A percentile compares a stretch with the other conserved stretches of the same genome.
Conservation (phyloP, 148 eudicot genomes). For the Camellia sinensis region DNA sequence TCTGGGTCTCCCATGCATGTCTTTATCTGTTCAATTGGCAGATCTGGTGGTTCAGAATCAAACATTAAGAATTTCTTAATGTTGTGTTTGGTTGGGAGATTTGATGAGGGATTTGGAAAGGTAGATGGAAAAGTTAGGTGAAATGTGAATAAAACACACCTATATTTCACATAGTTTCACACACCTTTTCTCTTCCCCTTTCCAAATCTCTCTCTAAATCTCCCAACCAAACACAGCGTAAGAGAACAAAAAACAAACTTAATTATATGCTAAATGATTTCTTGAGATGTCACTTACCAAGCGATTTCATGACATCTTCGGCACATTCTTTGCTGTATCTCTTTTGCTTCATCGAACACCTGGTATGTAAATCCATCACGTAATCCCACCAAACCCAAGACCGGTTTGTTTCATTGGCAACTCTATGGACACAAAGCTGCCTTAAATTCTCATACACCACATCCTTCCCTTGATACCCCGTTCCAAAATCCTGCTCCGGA, state of each 20-base stretch:
- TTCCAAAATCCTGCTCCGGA: constrained; percentile 80
- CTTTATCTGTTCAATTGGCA: constrained; percentile 61
- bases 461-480: constrained; percentile 87
- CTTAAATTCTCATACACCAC: constrained; percentile 91
- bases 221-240: no score
- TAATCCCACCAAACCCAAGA: constrained; percentile 99
- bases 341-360: constrained; percentile 90
- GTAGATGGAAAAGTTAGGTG: no score
- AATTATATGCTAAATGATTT: not conserved
- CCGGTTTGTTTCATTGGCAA: constrained; percentile 66
- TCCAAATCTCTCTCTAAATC: no score
- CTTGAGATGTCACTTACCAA: constrained; percentile 38
- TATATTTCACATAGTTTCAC: no score
- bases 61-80: not conserved
- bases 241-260: not conserved
- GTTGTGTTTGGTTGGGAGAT: no score
- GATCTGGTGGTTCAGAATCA: constrained; percentile 35
- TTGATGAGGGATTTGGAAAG: no score
- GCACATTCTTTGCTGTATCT: constrained; percentile 75
- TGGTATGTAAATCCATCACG: constrained; percentile 88
- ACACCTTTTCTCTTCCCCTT: no score
- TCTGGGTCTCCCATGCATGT: constrained; percentile 83
- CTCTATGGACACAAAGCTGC: constrained; percentile 87
- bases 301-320: constrained; percentile 69
- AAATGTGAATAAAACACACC: no score